phyloP scores from a whole-genome alignment of 305 asterid species.

The Euphrasia arctica region DNA sequence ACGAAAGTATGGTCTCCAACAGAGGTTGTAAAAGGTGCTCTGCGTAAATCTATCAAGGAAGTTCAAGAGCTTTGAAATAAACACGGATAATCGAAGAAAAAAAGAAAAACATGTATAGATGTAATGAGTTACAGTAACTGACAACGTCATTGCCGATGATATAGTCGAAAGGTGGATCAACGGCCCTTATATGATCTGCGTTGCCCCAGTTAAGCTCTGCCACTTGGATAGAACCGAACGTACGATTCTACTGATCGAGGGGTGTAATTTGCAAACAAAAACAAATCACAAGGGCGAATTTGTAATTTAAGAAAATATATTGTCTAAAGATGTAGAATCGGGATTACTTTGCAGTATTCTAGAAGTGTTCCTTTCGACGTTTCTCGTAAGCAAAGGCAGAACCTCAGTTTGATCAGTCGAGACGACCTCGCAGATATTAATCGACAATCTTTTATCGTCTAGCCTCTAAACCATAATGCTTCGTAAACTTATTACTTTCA shows the following conservation, averaged over 20 bases:
- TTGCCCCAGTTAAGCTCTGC: conserved; percentile 91
- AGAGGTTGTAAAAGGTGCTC: conserved; percentile 96
- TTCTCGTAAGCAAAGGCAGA: conserved; percentile 85
- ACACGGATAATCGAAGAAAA: conserved; percentile 2
- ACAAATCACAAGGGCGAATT: not conserved
- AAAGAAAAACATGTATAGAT: not conserved
- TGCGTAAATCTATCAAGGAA: conserved; percentile 64
- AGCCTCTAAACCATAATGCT: conserved; percentile 15
- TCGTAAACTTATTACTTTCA: not conserved
- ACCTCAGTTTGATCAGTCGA: conserved; percentile 95
- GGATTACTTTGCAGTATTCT: conserved; percentile 61
- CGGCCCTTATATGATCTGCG: conserved; percentile 72
- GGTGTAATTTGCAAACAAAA: not conserved
- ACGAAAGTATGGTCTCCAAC: conserved; percentile 70
- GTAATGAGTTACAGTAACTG: conserved; percentile 32
- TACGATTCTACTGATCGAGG: conserved; percentile 50
- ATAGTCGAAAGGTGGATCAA: conserved; percentile 85
- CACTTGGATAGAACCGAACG: conserved; percentile 79
- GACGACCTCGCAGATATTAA: conserved; percentile 60
- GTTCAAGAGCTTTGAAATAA: conserved; percentile 6
- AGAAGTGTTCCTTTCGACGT: conserved; percentile 77
- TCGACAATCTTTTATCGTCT: conserved; percentile 19
- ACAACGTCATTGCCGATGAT: conserved; percentile 96
- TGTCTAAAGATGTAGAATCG: conserved; percentile 28
- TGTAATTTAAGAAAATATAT: not conserved